phyloP scores from a whole-genome alignment of 129 eudicot genomes.

The Chrysanthemum seticuspe region DNA sequence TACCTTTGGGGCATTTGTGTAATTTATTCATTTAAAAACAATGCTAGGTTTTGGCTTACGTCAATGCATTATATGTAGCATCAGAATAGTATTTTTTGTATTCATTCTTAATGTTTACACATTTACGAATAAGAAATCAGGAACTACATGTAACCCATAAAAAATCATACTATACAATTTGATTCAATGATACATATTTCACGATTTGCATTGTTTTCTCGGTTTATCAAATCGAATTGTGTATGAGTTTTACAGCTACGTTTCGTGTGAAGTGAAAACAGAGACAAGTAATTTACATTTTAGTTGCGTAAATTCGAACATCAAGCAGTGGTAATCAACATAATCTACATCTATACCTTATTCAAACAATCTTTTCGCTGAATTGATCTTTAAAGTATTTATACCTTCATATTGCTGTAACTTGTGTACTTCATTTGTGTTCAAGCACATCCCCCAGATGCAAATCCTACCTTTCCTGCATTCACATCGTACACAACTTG shows the following conservation, averaged over 20 bases:
- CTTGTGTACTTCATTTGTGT: slow-evolving; percentile 1
- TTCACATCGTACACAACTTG: slow-evolving; percentile 73
- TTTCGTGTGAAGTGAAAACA: neutral
- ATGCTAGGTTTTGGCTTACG: no score
- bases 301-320: slow-evolving; percentile 11
- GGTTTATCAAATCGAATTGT: neutral
- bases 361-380: slow-evolving; percentile 24
- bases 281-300: slow-evolving; percentile 24
- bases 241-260: neutral
- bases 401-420: neutral
- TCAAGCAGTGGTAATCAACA: slow-evolving; percentile 27
- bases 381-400: neutral
- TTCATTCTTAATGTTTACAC: no score
- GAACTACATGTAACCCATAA: no score
- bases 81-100: no score
- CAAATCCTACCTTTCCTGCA: slow-evolving; percentile 79
- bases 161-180: slow-evolving; percentile 5
- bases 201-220: slow-evolving; percentile 4
- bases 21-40: no score
- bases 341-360: slow-evolving; percentile 26
- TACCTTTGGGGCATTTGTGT: no score
- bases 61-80: no score
- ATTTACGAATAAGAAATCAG: no score
- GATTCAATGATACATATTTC: slow-evolving; percentile 9
- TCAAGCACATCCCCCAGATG: slow-evolving; percentile 57